Base-by-base conservation (phyloP, 371 early-diverging fungal genomes). In the Circinella umbellata region DNA sequence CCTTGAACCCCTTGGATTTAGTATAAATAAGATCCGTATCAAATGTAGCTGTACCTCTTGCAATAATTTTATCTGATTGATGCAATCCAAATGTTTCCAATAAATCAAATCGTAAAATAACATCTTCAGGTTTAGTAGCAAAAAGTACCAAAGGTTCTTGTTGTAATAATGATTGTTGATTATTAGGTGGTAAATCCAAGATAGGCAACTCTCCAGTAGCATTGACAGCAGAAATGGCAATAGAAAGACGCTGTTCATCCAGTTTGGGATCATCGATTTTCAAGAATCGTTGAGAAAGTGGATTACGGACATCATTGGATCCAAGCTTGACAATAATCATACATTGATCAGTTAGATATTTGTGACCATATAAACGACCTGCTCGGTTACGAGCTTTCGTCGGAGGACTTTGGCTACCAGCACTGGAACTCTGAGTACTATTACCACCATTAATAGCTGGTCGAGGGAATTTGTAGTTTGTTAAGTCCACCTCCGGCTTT, bases 261-360 rank as follows among this genome's bases (percentile, higher is more conserved):
- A 69, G 69, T 0, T 66, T n/a, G 10, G 63, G 37, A 27, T 62
- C 73, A 17, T 74, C 71, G 27, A 75, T 63, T 10, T 75, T 76
- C 18, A 74, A 62, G 20, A 78, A 82, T 17, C 68, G 48, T n/a
- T 75, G 61, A 4, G 72, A 68, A 0, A 87, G 73, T 1, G 76
- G 72, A 13, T 81, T 86, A 35, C 91, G 86, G 3, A 83, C 71
- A 71, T 92, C 93, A 57, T 88, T 88, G 6, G 91, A 87, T 3
- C 94, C 92, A 15, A 92, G 68, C 0, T 89, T 91, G 51, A 93
- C 79, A 20, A 90, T 78, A 51, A 93, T 84, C 82, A 92, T 81
- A 37, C 80, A 82, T 51, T 89, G 81, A 27, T 88, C 86, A 10
- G 88, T 86, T 11, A 93, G 76, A 57, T 88, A 91, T 55, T 85